Percentiles rank a stretch among this genome's conserved stretches.
These are phyloP conservation scores for Clitopilus hobsonii DNA, from an alignment of 768 basidiomycete genomes.

Conservation along the genomic window DNA sequence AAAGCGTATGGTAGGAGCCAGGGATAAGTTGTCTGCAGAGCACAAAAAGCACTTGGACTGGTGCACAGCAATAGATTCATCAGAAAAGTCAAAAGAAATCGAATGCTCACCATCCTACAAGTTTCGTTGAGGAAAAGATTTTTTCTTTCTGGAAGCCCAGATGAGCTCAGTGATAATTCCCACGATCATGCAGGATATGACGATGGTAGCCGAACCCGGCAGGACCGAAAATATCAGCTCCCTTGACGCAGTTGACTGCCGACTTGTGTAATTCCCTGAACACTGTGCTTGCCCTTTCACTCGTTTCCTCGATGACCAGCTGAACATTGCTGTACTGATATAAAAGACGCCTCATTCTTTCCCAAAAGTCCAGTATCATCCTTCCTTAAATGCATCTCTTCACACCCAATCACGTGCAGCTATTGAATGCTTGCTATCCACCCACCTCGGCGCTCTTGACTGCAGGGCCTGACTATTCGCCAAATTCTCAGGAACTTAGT, in stretches of 20 bases:
- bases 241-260: conserved; percentile 4
- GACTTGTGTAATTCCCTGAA: conserved; percentile 1
- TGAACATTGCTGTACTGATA: not conserved
- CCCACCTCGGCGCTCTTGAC: conserved; percentile 68
- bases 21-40: conserved; percentile 43
- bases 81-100: conserved; percentile 18
- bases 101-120: conserved; percentile 12
- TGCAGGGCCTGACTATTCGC: conserved; percentile 71
- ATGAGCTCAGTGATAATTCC: not conserved
- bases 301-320: conserved; percentile 1
- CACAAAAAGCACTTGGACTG: conserved; percentile 44
- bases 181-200: conserved; percentile 8
- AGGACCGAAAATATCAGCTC: not conserved
- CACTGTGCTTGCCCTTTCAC: not conserved
- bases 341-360: conserved; percentile 3
- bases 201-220: not conserved
- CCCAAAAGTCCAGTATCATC: conserved; percentile 11
- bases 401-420: conserved; percentile 78
- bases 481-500: conserved; percentile 83
- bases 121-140: conserved; percentile 3
- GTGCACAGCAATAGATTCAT: conserved; percentile 55
- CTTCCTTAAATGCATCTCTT: conserved; percentile 67
- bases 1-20: conserved; percentile 47
- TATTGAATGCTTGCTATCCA: conserved; percentile 85
- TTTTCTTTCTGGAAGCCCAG: not conserved